Evolutionary conservation across 1,284 basidiomycete species (phyloP).

Genomic region (Ceratobasidium sp.): DNA sequence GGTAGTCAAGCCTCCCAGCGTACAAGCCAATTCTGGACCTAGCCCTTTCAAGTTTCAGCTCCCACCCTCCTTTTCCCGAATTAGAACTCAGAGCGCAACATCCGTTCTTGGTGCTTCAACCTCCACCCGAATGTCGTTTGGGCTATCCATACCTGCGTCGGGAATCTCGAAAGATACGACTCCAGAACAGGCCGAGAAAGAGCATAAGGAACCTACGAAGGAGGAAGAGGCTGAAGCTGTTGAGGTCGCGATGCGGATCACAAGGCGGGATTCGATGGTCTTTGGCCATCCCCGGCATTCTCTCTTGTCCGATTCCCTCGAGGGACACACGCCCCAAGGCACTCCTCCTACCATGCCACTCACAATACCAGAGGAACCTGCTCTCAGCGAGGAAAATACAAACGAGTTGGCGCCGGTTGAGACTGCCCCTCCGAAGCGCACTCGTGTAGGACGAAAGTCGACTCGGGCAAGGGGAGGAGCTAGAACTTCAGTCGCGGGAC

Average conservation of each 20-base stretch:
- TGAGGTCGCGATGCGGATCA: slow-evolving; percentile 21
- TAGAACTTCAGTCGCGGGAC: background rate
- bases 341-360: background rate
- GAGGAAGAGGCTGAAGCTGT: slow-evolving; percentile 32
- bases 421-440: slow-evolving; percentile 14
- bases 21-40: slow-evolving; percentile 10
- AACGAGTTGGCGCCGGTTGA: background rate
- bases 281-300: slow-evolving; percentile 17
- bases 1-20: background rate
- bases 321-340: background rate
- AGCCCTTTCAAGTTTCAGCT: slow-evolving; percentile 28
- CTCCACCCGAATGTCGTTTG: no score
- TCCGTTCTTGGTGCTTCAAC: background rate
- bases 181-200: background rate
- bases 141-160: background rate
- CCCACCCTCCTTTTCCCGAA: background rate
- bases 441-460: slow-evolving; percentile 25
- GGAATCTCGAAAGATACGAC: background rate
- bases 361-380: background rate
- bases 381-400: background rate
- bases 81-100: background rate
- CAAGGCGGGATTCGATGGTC: slow-evolving; percentile 18
- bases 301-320: background rate
- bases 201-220: slow-evolving; percentile 5
- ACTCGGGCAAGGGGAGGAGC: slow-evolving; percentile 20